Evolutionary conservation across 202 grass and related monocot genomes (phyloP).

Genomic region (Elaeis oleifera): DNA sequence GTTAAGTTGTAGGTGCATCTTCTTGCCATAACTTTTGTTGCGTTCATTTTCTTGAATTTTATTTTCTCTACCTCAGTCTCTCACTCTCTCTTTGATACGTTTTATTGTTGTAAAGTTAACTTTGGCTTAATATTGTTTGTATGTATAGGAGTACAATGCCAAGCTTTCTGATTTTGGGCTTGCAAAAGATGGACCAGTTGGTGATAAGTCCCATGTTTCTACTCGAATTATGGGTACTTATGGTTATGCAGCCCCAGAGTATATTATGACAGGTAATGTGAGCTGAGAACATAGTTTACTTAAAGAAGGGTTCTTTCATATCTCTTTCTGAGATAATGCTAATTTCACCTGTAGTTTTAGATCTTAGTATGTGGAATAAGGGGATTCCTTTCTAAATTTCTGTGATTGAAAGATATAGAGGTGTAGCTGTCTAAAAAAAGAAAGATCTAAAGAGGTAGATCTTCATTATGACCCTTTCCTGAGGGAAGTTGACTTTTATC

Average conservation of each 20-base stretch:
- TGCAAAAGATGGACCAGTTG: conserved; percentile 85
- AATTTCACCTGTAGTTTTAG: too few species aligned
- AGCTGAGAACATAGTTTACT: background rate
- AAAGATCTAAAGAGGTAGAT: too few species aligned
- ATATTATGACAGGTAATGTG: conserved; percentile 81
- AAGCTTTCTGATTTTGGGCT: conserved; percentile 96
- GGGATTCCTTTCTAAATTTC: too few species aligned
- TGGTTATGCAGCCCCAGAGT: conserved; percentile 94
- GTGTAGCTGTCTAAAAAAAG: too few species aligned
- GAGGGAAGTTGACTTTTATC: too few species aligned
- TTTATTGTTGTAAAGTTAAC: background rate
- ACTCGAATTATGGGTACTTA: conserved; percentile 92
- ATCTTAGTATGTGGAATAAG: too few species aligned
- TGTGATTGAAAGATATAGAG: too few species aligned
- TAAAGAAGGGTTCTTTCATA: background rate
- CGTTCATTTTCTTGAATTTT: background rate
- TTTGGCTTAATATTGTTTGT: background rate
- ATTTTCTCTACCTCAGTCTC: background rate
- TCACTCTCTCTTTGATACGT: conserved; percentile 7
- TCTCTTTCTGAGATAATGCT: background rate
- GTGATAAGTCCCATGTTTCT: conserved; percentile 82
- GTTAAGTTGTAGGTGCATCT: too few species aligned
- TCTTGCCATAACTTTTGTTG: too few species aligned
- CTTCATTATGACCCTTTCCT: too few species aligned
- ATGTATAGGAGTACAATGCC: conserved; percentile 59